Evolutionary conservation across 768 basidiomycete species (phyloP), one percentile per base, ranked within the genome.

Genomic region (Gymnopilus dilepis): DNA sequence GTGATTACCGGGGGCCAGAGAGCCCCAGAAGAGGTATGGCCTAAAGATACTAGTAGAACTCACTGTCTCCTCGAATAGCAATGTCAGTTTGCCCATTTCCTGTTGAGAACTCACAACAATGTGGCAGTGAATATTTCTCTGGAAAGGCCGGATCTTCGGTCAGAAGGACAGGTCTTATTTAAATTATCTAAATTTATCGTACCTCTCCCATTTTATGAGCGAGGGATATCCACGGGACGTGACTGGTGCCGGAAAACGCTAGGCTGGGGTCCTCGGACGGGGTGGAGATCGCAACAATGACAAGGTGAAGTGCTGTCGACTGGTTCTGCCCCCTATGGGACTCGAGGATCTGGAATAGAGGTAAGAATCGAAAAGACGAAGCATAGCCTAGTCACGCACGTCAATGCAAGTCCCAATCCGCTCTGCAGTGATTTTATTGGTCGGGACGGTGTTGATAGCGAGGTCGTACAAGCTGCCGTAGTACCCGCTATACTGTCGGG

Each of bases 61-160:
- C 67, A 84, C 80, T 69, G 74, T 78, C 72, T 82, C 73, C 51
- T 80, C 75, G 74, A 88, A 77, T 48, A 89, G 70, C 33, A 77
- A 75, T 33, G 72, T 77, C 56, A 87, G 76, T 19, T 78, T 65
- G 7, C 73, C 64, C 79, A 84, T 81, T 65, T 83, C 76, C 56
- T 80, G 77, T 62, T 75, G 76, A 54, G 81, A 67, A 54, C 76
- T 78, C 57, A 85, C 73, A 51, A 88, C 78, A 75, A 89, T 76
- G 69, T 88, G 88, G 65, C 83, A 84, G 58, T 82, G 81, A 47
- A 88, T 84, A 50, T 80, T 73, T 43, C 79, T 76, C 88, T 89
- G 65, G 28, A 33, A 40, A 38, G n/a, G 24, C 28, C 43, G 41
- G 48, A 67, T 59, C 58, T 55, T 21, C 47, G 58, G 65, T 74